These are phyloP conservation scores for Firmiana major DNA, from an alignment of 345 rosid species.

Conservation along the genomic window DNA sequence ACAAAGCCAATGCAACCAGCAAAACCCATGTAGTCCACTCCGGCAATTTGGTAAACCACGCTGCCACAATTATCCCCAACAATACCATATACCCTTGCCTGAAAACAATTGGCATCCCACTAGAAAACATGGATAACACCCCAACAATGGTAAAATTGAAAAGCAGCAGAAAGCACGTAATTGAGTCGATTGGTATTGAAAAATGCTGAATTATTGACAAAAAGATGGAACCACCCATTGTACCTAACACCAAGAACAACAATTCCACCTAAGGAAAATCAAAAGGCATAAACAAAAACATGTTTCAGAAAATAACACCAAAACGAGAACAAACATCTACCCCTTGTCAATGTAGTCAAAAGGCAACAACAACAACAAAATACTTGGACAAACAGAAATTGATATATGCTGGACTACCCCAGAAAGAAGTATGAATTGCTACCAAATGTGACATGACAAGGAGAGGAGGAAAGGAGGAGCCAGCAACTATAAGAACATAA, in stretches of 20 bases:
- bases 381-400: not conserved
- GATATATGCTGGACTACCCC: not conserved
- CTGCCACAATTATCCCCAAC: slow-evolving; percentile 81
- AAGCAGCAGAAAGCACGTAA: slow-evolving; percentile 64
- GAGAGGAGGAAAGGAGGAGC: not conserved
- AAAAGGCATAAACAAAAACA: not conserved
- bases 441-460: not conserved
- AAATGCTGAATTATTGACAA: slow-evolving; percentile 75
- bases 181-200: slow-evolving; percentile 76
- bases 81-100: slow-evolving; percentile 90
- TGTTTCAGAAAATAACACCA: not conserved
- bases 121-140: slow-evolving; percentile 70
- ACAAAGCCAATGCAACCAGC: slow-evolving; percentile 81
- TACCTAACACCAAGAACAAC: slow-evolving; percentile 37
- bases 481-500: not conserved
- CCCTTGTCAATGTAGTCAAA: not conserved
- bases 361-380: not conserved
- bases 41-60: slow-evolving; percentile 92
- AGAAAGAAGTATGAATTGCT: not conserved
- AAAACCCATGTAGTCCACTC: slow-evolving; percentile 97
- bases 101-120: slow-evolving; percentile 68
- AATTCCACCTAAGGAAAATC: not conserved
- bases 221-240: slow-evolving; percentile 91
- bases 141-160: slow-evolving; percentile 88
- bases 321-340: not conserved